Base-by-base conservation (phyloP, 2,329 filamentous ascomycete species). In the Trichoderma afroharzianum region DNA sequence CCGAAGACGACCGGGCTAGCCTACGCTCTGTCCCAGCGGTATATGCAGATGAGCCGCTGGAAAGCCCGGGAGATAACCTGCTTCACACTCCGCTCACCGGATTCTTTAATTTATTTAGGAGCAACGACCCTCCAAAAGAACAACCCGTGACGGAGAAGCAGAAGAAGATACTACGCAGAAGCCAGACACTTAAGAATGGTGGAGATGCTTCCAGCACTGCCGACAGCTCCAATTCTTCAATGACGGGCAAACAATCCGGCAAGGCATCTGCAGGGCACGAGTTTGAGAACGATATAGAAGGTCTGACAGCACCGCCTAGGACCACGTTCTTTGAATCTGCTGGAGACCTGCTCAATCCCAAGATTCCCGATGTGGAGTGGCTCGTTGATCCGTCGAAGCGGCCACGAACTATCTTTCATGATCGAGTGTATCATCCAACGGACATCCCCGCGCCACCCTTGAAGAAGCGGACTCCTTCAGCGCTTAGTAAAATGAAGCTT, bases 251-350 rank as follows among this genome's bases (percentile, higher is more conserved):
- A 30, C 78, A 75, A 28, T 72, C 75, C 7, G 76, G 76, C n/a
- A 82, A 79, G 72, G 85, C 86, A 4, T 88, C 87, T 0, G 78
- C 83, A 1, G 88, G 88, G 3, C 82, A 85, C 8, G 86, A 88
- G 73, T 76, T 85, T 18, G 81, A 81, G 3, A 82, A 83, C 18
- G 84, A 84, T 11, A 74, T 78, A 3, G 81, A 85, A 53, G 82
- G 80, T 12, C 80, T 92, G 69, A 85, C 88, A 67, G 91, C 93
- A 8, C 96, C 96, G 4, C 96, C 96, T 0, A 92, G 90, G 76
- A 98, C 96, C 0, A 97, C 93, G 0, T 92, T 99, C 74, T 97
- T 99, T 72, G 96, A 99, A 82, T 95, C 95, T 5, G 96, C 96
- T 0, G 93, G 94, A 12, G 95, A 99, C 80, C 84, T 99, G 3